These are phyloP conservation scores for Trametes gibbosa DNA, from an alignment of 768 basidiomycete species.

Conservation along the genomic window DNA sequence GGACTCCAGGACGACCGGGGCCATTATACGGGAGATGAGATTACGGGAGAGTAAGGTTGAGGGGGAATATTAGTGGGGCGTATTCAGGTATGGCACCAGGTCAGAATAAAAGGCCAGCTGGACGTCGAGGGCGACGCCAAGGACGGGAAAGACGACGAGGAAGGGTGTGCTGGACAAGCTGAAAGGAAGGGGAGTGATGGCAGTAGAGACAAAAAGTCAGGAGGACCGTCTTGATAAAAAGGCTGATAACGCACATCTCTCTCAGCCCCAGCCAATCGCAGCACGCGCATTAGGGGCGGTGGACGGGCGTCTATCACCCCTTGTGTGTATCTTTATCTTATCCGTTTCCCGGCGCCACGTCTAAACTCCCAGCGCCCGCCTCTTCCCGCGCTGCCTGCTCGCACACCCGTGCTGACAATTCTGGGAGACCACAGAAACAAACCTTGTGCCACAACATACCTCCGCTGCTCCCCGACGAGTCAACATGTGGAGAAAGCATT, in stretches of 20 bases:
- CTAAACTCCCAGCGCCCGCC: not conserved
- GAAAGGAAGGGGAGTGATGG: conserved; percentile 16
- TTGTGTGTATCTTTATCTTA: conserved; percentile 17
- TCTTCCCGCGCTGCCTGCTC: not conserved
- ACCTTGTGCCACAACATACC: too few relatives aligned
- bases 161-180: not conserved
- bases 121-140: conserved; percentile 3
- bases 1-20: conserved; percentile 56
- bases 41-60: conserved; percentile 15
- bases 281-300: conserved; percentile 12
- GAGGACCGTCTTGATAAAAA: conserved; percentile 21
- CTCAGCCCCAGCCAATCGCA: conserved; percentile 9
- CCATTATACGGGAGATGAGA: conserved; percentile 36
- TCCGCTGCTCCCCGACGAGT: not conserved
- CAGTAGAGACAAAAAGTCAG: conserved; percentile 19
- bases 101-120: not conserved
- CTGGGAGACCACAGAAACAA: too few relatives aligned
- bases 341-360: not conserved
- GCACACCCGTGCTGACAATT: too few relatives aligned
- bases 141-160: conserved; percentile 3
- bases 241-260: conserved; percentile 17
- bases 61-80: conserved; percentile 12
- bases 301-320: conserved; percentile 13
- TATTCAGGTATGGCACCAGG: not conserved
- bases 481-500: not conserved